phyloP scores from a whole-genome alignment of 73 alveolate species.

The Paramecium primaurelia region DNA sequence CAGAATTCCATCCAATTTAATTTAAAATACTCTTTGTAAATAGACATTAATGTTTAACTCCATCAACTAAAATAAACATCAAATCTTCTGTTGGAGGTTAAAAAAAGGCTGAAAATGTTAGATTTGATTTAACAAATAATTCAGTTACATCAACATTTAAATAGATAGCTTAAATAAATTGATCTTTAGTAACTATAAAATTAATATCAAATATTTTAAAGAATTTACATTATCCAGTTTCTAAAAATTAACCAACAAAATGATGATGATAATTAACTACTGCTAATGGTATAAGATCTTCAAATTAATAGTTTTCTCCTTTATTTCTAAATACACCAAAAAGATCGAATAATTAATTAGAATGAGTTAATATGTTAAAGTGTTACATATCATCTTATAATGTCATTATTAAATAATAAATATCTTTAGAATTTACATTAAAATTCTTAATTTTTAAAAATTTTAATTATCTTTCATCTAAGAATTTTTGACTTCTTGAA shows the following conservation, averaged over 20 bases:
- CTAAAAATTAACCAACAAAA: neutral
- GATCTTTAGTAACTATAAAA: neutral
- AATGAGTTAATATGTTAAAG: neutral
- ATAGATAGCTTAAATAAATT: neutral
- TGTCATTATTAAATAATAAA: neutral
- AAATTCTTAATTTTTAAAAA: neutral
- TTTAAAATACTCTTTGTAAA: neutral
- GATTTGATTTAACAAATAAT: neutral
- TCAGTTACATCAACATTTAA: neutral
- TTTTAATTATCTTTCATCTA: neutral
- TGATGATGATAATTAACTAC: neutral
- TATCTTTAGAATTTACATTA: neutral
- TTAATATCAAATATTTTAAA: neutral
- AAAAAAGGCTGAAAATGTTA: neutral
- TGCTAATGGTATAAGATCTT: neutral
- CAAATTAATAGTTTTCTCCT: neutral
- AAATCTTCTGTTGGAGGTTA: neutral
- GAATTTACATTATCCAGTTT: neutral
- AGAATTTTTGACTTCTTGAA: neutral
- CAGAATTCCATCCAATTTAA: neutral
- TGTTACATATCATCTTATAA: neutral
- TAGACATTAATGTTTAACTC: neutral
- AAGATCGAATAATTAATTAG: neutral
- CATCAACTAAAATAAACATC: neutral
- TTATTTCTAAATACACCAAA: neutral